phyloP scores from a whole-genome alignment of 495 filamentous ascomycete genomes.

The Annulohypoxylon nitens region DNA sequence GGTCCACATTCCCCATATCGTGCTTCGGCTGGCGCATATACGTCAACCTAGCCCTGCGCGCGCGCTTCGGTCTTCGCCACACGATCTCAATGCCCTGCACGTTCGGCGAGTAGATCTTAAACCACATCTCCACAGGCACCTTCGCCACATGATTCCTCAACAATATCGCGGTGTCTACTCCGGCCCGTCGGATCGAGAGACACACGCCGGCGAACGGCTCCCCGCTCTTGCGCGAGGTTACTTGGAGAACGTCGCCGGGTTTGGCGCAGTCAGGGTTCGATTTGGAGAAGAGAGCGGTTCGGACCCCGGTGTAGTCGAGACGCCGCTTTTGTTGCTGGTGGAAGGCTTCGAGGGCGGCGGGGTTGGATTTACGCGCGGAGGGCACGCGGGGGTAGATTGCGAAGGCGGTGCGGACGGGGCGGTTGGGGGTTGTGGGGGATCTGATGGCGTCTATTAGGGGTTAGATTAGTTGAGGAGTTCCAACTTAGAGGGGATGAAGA shows the following conservation, averaged over 20 bases:
- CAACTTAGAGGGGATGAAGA: too few relatives aligned
- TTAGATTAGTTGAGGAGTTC: background rate
- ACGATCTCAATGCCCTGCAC: constrained; percentile 94
- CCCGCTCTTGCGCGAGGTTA: constrained; percentile 79
- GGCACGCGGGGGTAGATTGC: constrained; percentile 66
- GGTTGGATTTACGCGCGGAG: constrained; percentile 49
- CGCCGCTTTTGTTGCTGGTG: constrained; percentile 72
- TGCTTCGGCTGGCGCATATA: constrained; percentile 84
- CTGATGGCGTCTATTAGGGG: constrained; percentile 37
- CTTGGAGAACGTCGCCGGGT: constrained; percentile 90
- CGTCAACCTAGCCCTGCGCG: constrained; percentile 88
- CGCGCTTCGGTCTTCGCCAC: constrained; percentile 83
- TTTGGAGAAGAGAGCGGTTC: constrained; percentile 82
- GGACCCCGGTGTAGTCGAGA: constrained; percentile 87
- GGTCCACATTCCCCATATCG: constrained; percentile 61
- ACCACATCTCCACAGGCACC: constrained; percentile 97
- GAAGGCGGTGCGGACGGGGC: constrained; percentile 56
- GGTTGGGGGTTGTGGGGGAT: constrained; percentile 40
- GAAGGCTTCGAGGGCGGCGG: constrained; percentile 59
- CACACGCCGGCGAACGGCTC: constrained; percentile 92
- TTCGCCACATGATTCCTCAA: constrained; percentile 84
- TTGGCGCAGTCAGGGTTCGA: constrained; percentile 78
- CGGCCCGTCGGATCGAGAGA: constrained; percentile 83
- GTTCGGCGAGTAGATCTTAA: constrained; percentile 90
- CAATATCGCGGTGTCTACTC: constrained; percentile 87